Conservation (phyloP, 352 stramenopile genomes). For the Pythium pyrilobum region DNA sequence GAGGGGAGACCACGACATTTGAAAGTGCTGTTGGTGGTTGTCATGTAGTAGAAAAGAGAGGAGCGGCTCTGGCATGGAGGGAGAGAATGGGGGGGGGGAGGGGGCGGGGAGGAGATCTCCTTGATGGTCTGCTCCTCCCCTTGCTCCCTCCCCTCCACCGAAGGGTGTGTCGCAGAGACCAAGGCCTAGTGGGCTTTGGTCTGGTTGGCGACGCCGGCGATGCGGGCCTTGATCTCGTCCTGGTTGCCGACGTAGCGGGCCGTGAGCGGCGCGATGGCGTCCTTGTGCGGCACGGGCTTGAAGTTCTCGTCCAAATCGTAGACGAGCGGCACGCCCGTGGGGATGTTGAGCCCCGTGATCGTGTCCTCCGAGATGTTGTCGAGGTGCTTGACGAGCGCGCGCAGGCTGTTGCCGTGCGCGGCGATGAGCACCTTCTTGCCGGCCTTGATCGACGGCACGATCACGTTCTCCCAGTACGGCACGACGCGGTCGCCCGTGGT, state of each 20-base stretch:
- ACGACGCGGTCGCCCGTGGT: constrained; percentile 94
- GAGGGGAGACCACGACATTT: too few species aligned
- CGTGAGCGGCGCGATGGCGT: constrained; percentile 87
- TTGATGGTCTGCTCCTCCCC: too few species aligned
- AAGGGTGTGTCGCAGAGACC: too few species aligned
- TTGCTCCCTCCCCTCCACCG: too few species aligned
- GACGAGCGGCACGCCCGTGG: constrained; percentile 93
- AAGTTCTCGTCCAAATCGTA: constrained; percentile 98
- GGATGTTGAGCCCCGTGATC: constrained; percentile 98
- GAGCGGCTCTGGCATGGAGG: too few species aligned
- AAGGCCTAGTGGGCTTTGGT: constrained; percentile 82
- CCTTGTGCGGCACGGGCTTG: constrained; percentile 90
- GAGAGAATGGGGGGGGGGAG: too few species aligned
- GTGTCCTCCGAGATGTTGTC: constrained; percentile 96
- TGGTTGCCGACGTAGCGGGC: constrained; percentile 91
- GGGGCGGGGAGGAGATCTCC: too few species aligned
- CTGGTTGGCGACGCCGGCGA: constrained; percentile 95
- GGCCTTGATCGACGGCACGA: constrained; percentile 91
- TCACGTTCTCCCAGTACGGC: constrained; percentile 93
- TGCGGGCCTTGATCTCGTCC: constrained; percentile 95
- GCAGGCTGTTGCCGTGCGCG: constrained; percentile 97
- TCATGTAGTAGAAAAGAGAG: too few species aligned
- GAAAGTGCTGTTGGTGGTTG: too few species aligned
- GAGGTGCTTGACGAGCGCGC: constrained; percentile 98
- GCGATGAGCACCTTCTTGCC: constrained; percentile 97